These are phyloP conservation scores for Toxicodendron radicans DNA, from an alignment of 345 rosid genomes.

Conservation along the genomic window DNA sequence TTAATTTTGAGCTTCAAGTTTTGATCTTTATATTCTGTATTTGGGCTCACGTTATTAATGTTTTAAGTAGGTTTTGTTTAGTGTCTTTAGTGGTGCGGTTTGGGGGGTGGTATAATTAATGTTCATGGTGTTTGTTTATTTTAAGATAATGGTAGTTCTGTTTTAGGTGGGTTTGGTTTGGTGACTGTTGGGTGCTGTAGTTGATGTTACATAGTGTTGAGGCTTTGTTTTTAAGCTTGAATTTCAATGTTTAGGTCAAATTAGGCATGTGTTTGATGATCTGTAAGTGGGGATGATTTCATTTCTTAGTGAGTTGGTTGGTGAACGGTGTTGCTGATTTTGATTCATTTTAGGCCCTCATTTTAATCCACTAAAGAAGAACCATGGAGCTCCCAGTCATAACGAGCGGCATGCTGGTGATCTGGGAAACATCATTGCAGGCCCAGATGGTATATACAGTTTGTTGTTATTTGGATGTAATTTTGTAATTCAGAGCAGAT, in stretches of 20 bases:
- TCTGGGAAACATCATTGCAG: conserved; percentile 83
- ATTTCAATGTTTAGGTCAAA: neutral
- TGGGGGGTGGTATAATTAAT: too few species aligned
- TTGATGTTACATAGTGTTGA: neutral
- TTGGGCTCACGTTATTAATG: neutral
- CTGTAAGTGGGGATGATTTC: neutral
- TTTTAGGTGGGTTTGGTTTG: neutral
- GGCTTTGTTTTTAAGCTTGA: neutral
- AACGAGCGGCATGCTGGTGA: conserved; percentile 90
- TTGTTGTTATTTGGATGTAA: conserved; percentile 5
- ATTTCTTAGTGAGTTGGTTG: neutral
- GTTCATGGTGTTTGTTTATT: neutral
- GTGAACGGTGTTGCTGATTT: neutral
- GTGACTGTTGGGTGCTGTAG: neutral
- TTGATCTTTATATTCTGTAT: neutral
- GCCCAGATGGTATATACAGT: conserved; percentile 59
- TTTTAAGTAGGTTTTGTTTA: neutral
- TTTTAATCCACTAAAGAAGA: conserved; percentile 82
- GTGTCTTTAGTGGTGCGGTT: neutral
- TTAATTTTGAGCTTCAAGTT: conserved; percentile 1
- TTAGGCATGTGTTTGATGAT: neutral
- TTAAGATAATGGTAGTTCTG: neutral
- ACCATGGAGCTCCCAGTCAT: conserved; percentile 78
- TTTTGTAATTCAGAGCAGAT: neutral
- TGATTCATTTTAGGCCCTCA: conserved; percentile 65